Percentiles rank a stretch among this genome's conserved stretches.
Evolutionary conservation across 495 filamentous ascomycete species (phyloP).

Genomic region (Baudoinia panamericana): DNA sequence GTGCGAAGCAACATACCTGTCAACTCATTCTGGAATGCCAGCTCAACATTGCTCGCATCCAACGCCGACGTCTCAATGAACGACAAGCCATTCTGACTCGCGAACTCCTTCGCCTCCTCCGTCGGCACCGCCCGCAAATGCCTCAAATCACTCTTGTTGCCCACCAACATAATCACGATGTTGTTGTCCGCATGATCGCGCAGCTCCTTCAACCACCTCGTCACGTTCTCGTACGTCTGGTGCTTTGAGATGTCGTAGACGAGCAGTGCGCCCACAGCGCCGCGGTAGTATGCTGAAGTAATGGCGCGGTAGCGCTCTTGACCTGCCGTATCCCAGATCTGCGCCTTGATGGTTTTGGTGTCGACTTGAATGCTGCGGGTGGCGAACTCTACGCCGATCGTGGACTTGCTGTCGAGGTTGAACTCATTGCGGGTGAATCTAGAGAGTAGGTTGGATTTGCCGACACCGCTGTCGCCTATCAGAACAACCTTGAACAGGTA

Average conservation of each 20-base stretch:
- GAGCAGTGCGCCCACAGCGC: constrained; percentile 90
- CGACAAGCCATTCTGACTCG: constrained; percentile 89
- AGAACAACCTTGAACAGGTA: constrained; percentile 99
- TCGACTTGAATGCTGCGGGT: constrained; percentile 98
- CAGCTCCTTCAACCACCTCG: constrained; percentile 97
- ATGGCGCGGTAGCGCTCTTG: constrained; percentile 99
- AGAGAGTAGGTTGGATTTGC: constrained; percentile 98
- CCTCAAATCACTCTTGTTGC: constrained; percentile 99
- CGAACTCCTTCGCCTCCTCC: constrained; percentile 96
- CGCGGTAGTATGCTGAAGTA: constrained; percentile 96
- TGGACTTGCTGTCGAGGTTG: constrained; percentile 99
- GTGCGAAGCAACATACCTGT: constrained; percentile 88
- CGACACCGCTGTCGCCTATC: constrained; percentile 97
- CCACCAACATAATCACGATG: constrained; percentile 99
- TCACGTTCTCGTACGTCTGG: constrained; percentile 98
- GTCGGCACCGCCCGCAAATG: constrained; percentile 95
- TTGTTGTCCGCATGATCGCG: constrained; percentile 96
- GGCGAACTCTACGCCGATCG: constrained; percentile 98
- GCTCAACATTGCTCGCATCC: constrained; percentile 97
- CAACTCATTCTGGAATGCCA: constrained; percentile 98
- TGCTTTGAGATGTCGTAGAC: constrained; percentile 99
- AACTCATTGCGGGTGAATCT: constrained; percentile 99
- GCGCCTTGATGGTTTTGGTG: constrained; percentile 99
- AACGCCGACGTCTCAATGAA: constrained; percentile 99
- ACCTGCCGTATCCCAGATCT: constrained; percentile 99